phyloP scores from a whole-genome alignment of 1,284 basidiomycete genomes.

The Leccinum fallax region DNA sequence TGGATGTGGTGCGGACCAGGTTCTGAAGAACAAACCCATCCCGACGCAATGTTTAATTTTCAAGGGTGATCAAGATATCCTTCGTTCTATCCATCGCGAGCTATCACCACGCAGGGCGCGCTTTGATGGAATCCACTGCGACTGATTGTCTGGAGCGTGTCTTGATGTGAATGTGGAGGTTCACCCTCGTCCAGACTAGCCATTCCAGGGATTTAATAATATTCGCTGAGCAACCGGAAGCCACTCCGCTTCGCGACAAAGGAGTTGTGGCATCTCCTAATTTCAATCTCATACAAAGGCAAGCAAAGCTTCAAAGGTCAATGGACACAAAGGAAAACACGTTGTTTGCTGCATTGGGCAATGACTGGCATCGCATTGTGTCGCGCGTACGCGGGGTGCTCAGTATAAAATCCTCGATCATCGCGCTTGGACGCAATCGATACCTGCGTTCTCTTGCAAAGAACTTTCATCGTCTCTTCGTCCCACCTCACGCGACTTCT shows the following conservation, averaged over 20 bases:
- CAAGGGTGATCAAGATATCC: background rate
- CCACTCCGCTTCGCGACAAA: background rate
- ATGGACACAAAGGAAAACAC: conserved; percentile 15
- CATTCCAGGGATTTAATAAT: background rate
- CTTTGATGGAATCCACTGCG: background rate
- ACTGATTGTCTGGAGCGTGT: background rate
- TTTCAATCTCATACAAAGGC: conserved; percentile 18
- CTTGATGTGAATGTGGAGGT: conserved; percentile 6
- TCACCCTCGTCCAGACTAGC: background rate
- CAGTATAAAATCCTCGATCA: conserved; percentile 21
- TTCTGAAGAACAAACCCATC: background rate
- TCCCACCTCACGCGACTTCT: background rate
- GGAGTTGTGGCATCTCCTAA: background rate
- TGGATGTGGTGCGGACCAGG: background rate
- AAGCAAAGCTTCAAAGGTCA: background rate
- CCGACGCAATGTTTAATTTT: background rate
- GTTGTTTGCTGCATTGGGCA: conserved; percentile 2
- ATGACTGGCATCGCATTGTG: background rate
- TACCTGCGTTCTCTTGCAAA: background rate
- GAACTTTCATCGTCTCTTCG: background rate
- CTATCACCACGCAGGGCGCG: background rate
- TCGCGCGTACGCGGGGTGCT: conserved; percentile 2
- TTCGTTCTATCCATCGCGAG: background rate
- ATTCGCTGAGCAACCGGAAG: background rate
- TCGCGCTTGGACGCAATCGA: background rate